Conservation (phyloP, 2,329 filamentous ascomycete genomes). For the Gnomoniopsis smithogilvyi region DNA sequence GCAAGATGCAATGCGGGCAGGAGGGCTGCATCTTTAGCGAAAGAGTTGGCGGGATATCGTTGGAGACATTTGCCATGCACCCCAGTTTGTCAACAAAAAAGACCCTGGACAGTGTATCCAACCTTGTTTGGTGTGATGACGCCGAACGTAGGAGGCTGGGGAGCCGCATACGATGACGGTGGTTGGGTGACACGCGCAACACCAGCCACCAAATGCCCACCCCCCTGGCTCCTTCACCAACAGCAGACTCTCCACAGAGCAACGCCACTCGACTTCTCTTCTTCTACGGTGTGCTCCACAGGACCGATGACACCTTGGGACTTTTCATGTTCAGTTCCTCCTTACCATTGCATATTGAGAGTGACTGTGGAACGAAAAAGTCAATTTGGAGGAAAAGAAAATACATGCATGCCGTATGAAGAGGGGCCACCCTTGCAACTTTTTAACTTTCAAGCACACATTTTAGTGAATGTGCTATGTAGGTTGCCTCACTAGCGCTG, state of each 20-base stretch:
- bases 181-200: constrained; percentile 13
- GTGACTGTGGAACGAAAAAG: background rate
- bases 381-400: background rate
- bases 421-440: background rate
- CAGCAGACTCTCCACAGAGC: background rate
- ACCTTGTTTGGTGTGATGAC: constrained; percentile 5
- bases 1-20: constrained; percentile 9
- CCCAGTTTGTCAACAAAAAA: background rate
- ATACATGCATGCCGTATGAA: background rate
- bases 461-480: no score
- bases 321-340: no score
- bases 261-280: no score
- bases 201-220: constrained; percentile 16
- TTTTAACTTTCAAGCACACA: no score
- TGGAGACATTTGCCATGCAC: constrained; percentile 13
- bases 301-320: background rate
- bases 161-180: constrained; percentile 9
- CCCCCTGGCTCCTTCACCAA: background rate
- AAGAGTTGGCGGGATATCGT: constrained; percentile 8
- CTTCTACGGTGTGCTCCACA: background rate
- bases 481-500: background rate
- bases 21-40: constrained; percentile 12
- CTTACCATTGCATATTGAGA: no score
- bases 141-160: constrained; percentile 15
- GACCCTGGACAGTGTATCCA: background rate